These are phyloP conservation scores for Cucumis cinereus DNA, from an alignment of 306 rosid species.

Conservation along the genomic window DNA sequence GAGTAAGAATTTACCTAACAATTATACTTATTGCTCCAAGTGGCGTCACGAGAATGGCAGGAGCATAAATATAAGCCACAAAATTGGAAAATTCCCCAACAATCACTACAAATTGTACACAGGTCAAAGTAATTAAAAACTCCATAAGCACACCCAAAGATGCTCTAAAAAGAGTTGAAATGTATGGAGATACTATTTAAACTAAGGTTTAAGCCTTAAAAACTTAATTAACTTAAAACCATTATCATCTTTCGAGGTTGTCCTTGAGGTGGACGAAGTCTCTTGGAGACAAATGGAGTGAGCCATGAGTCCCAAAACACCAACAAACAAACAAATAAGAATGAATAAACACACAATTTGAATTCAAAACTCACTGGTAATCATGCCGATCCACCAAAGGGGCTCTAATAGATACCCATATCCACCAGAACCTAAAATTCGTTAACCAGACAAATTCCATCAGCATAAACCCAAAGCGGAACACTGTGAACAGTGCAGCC, in stretches of 20 bases:
- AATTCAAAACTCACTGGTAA: constrained; percentile 47
- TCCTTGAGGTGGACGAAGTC: not conserved
- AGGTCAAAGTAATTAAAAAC: not conserved
- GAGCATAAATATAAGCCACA: constrained; percentile 70
- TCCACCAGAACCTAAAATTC: constrained; percentile 60
- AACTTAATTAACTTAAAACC: not conserved
- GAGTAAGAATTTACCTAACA: constrained; percentile 41
- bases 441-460: not conserved
- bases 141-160: not conserved
- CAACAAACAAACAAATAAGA: not conserved
- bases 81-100: constrained; percentile 84
- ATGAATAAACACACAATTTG: not conserved
- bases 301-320: not conserved
- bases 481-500: not conserved
- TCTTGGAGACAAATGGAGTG: not conserved
- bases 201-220: not conserved
- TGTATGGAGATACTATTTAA: not conserved
- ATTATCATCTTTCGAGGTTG: not conserved
- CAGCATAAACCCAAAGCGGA: not conserved
- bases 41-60: constrained; percentile 82
- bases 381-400: constrained; percentile 92
- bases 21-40: constrained; percentile 92
- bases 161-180: not conserved
- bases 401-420: constrained; percentile 75
- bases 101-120: constrained; percentile 40